Evolutionary conservation across 306 rosid species (phyloP).

Genomic region (Glycyrrhiza uralensis): DNA sequence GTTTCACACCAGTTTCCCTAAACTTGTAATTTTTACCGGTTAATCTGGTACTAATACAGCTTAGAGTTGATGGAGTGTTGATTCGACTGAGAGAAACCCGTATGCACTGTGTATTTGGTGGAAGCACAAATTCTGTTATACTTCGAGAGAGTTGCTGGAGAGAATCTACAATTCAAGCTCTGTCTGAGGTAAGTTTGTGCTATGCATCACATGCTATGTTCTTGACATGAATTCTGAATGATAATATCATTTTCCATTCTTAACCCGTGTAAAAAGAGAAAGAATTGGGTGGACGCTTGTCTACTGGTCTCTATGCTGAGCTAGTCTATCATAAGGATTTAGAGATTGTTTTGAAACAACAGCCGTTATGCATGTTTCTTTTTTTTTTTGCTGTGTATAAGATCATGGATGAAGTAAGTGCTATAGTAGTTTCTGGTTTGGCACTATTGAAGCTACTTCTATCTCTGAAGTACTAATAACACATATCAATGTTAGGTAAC

Average conservation of each 20-base stretch:
- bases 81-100: constrained; percentile 95
- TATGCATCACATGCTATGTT: constrained; percentile 2
- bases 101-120: constrained; percentile 77
- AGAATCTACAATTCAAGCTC: constrained; percentile 79
- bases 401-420: not conserved
- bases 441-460: not conserved
- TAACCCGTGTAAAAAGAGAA: not conserved
- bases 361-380: not conserved
- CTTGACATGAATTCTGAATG: not conserved
- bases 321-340: not conserved
- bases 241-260: not conserved
- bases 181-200: constrained; percentile 68
- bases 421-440: constrained; percentile 12
- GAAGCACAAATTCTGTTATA: constrained; percentile 49
- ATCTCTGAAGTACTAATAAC: not conserved
- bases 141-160: constrained; percentile 96
- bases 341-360: not conserved
- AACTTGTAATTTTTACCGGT: constrained; percentile 7
- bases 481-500: not conserved
- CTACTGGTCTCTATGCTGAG: not conserved
- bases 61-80: constrained; percentile 94
- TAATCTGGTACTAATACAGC: constrained; percentile 51
- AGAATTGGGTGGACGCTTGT: not conserved
- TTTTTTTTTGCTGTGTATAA: not conserved
- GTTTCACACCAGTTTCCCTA: not conserved